phyloP scores from a whole-genome alignment of 2,329 filamentous ascomycete genomes.

The Colletotrichum eleusines region DNA sequence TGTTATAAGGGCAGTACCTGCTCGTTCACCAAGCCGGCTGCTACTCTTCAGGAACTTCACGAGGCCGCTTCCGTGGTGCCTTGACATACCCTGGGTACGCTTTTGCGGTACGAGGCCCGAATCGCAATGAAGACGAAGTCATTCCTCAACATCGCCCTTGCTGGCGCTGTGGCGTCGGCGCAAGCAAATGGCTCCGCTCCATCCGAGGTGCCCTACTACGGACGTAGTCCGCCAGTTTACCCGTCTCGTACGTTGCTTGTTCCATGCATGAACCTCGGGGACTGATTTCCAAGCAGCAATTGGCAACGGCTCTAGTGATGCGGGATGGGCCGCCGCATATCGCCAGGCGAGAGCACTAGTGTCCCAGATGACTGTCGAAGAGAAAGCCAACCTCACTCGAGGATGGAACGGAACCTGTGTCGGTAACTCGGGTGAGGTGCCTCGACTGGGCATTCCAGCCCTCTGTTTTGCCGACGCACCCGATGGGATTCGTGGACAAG shows the following conservation, averaged over 20 bases:
- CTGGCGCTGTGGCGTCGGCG: conserved; percentile 6
- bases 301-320: conserved; percentile 23
- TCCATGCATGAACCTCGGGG: too few species aligned
- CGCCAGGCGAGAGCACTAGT: conserved; percentile 68
- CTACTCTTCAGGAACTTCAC: neutral
- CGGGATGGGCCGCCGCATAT: conserved; percentile 69
- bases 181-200: conserved; percentile 24
- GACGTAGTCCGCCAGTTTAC: conserved; percentile 33
- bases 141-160: conserved; percentile 9
- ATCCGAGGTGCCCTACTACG: conserved; percentile 36
- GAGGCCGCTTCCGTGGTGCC: neutral
- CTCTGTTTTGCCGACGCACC: conserved; percentile 64
- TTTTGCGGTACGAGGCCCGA: neutral
- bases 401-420: conserved; percentile 54
- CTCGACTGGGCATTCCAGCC: conserved; percentile 59
- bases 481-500: conserved; percentile 61
- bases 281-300: conserved; percentile 3
- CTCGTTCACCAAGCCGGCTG: fast-evolving
- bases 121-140: conserved; percentile 21
- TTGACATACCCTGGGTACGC: neutral
- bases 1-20: neutral
- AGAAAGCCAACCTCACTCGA: conserved; percentile 66
- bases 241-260: conserved; percentile 21
- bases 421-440: conserved; percentile 60
- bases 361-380: conserved; percentile 72